Base-by-base conservation (phyloP, 306 rosid species). In the Gynostemma pentaphyllum region DNA sequence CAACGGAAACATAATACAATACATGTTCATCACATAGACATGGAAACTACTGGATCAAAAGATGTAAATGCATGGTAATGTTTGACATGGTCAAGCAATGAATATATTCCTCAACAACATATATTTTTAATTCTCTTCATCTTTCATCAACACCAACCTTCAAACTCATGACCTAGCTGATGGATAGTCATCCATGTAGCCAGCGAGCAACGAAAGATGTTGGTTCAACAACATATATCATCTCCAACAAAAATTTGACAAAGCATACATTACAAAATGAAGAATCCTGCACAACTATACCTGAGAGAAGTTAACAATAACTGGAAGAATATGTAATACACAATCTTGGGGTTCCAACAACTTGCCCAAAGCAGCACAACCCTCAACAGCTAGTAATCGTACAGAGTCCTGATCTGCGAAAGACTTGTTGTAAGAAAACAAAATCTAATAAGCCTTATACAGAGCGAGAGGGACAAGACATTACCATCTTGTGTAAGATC, bases 401-500 rank as follows among this genome's bases (percentile, higher is more conserved):
- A 92, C 98, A 76, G 98, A 92, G 74, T 92, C 98, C 81, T 92
- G 98, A 80, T 92, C 98, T 92, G 82, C 54, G 22, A 71, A 66
- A 37, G 59, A 27, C 49, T 11, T 11, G n/a, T n/a, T 12, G 22
- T 47, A 50, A 66, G 46, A 66, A 50, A 30, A 40, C 36, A 22
- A n/a, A n/a, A n/a, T n/a, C n/a, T 61, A 61, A 19, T 0, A n/a
- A n/a, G n/a, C n/a, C n/a, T n/a, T n/a, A n/a, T n/a, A n/a, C n/a
- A n/a, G n/a, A n/a, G n/a, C n/a, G n/a, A n/a, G n/a, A n/a, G n/a
- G n/a, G n/a, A 60, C 34, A 22, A 30, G 15, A 4, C 59, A 76
- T 73, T 85, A 88, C 98, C 98, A 75, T 92, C 98, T 45, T 86
- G 96, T 37, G 98, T 92, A 75, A 92, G 90, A 71, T 88, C 95